phyloP scores from a whole-genome alignment of 169 alveolate species.

The Eimeria acervulina region DNA sequence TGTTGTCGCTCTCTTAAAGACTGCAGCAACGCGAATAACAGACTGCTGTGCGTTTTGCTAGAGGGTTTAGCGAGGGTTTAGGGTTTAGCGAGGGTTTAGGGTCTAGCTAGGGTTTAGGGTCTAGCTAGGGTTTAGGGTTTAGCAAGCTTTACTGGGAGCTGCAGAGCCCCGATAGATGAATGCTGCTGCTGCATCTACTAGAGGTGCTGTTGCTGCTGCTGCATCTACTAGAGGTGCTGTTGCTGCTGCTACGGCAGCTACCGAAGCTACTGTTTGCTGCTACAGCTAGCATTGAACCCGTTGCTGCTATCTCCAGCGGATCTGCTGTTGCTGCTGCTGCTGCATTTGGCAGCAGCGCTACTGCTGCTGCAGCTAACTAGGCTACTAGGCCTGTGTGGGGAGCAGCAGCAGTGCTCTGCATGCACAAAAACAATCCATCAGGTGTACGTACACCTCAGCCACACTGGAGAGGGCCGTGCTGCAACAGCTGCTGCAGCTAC shows the following conservation, averaged over 20 bases:
- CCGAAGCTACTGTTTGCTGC: too few relatives aligned
- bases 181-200: not conserved
- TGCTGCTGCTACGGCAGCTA: too few relatives aligned
- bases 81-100: slow-evolving; percentile 24
- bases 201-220: not conserved
- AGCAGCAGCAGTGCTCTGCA: not conserved
- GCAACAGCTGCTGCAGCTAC: not conserved
- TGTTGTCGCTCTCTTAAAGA: not conserved
- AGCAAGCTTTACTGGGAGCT: not conserved
- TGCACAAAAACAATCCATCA: not conserved
- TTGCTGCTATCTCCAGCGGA: not conserved
- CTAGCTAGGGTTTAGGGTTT: not conserved
- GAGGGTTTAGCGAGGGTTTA: not conserved
- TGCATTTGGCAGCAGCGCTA: not conserved
- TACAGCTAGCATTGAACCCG: too few relatives aligned
- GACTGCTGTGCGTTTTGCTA: not conserved
- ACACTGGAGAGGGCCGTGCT: not conserved
- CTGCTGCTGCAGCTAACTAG: not conserved
- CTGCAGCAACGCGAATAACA: not conserved
- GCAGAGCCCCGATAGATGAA: not conserved
- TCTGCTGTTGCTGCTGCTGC: not conserved
- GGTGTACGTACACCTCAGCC: not conserved
- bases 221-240: not conserved
- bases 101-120: not conserved
- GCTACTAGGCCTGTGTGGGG: not conserved